A percentile compares a stretch with the other conserved stretches of the same genome.
phyloP scores from a whole-genome alignment of 129 eudicot genomes.

The Smallanthus sonchifolius region DNA sequence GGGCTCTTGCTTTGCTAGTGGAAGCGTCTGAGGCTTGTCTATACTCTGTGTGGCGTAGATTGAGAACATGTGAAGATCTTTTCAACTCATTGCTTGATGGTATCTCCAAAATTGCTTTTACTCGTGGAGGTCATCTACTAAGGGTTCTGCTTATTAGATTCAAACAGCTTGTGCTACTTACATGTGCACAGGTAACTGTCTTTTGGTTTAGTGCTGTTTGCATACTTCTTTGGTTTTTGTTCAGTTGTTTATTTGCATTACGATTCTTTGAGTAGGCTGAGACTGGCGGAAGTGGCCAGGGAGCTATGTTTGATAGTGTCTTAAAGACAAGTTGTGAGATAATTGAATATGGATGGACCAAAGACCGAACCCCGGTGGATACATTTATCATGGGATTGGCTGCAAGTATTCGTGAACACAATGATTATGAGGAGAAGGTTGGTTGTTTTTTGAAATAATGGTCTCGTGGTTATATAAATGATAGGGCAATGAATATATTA shows the following conservation, averaged over 20 bases:
- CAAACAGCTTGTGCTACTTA: conserved; percentile 80
- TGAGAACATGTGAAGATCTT: conserved; percentile 91
- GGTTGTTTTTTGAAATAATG: conserved; percentile 22
- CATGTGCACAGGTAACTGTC: conserved; percentile 73
- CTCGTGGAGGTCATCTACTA: conserved; percentile 86
- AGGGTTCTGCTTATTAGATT: conserved; percentile 82
- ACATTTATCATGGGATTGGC: conserved; percentile 92
- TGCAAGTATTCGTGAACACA: conserved; percentile 73
- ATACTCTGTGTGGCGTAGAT: conserved; percentile 78
- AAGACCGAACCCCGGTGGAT: conserved; percentile 91
- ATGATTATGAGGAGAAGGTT: conserved; percentile 95
- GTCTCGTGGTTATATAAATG: not conserved
- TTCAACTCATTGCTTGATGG: conserved; percentile 82
- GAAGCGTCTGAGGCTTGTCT: conserved; percentile 95
- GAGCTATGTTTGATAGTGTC: conserved; percentile 82
- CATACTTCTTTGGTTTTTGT: not conserved
- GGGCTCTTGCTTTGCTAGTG: conserved; percentile 71
- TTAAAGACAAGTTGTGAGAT: conserved; percentile 87
- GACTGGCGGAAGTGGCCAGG: conserved; percentile 56
- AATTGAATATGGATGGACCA: conserved; percentile 82
- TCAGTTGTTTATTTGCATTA: not conserved
- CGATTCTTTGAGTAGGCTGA: conserved; percentile 59
- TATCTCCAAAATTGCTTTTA: conserved; percentile 75
- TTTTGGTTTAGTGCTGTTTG: conserved; percentile 2
- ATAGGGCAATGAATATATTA: not conserved